Percentiles rank a stretch among this genome's conserved stretches.
These are phyloP conservation scores for Boletus fagicola DNA, from an alignment of 768 basidiomycete species.

Conservation along the genomic window DNA sequence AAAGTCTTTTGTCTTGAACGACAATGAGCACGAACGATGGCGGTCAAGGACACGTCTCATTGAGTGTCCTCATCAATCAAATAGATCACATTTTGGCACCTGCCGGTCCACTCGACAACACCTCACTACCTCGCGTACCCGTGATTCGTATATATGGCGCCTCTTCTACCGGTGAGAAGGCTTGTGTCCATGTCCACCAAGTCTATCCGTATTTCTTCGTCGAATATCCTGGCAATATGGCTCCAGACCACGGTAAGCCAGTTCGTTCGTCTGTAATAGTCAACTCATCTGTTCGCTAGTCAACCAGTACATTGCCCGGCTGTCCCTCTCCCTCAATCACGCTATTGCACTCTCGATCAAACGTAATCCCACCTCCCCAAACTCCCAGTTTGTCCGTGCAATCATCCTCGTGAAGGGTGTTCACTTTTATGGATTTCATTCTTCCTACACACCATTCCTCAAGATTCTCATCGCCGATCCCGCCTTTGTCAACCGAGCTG, in stretches of 20 bases:
- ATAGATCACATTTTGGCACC: slow-evolving; percentile 63
- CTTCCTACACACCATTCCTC: slow-evolving; percentile 81
- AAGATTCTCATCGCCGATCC: slow-evolving; percentile 82
- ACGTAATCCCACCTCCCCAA: slow-evolving; percentile 59
- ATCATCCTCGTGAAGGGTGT: slow-evolving; percentile 90
- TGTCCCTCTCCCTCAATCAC: slow-evolving; percentile 77
- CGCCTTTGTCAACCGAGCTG: slow-evolving; percentile 59
- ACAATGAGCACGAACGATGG: slow-evolving; percentile 3
- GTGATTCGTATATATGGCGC: slow-evolving; percentile 84
- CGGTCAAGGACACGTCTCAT: slow-evolving; percentile 20
- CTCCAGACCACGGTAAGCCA: slow-evolving; percentile 58
- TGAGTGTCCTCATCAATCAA: slow-evolving; percentile 48
- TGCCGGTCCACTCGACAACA: slow-evolving; percentile 64
- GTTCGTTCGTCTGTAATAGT: neutral
- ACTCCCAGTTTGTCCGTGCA: slow-evolving; percentile 65
- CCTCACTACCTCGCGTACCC: slow-evolving; percentile 63
- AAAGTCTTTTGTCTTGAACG: neutral
- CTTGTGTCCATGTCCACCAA: slow-evolving; percentile 90
- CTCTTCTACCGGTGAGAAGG: slow-evolving; percentile 70
- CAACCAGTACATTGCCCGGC: slow-evolving; percentile 61
- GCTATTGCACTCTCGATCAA: slow-evolving; percentile 82
- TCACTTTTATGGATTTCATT: slow-evolving; percentile 93
- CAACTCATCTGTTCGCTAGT: slow-evolving; percentile 45
- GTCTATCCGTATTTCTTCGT: slow-evolving; percentile 93
- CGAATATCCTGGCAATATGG: slow-evolving; percentile 70